phyloP scores from a whole-genome alignment of 179 eudicot genomes.

The Camellia oleifera region DNA sequence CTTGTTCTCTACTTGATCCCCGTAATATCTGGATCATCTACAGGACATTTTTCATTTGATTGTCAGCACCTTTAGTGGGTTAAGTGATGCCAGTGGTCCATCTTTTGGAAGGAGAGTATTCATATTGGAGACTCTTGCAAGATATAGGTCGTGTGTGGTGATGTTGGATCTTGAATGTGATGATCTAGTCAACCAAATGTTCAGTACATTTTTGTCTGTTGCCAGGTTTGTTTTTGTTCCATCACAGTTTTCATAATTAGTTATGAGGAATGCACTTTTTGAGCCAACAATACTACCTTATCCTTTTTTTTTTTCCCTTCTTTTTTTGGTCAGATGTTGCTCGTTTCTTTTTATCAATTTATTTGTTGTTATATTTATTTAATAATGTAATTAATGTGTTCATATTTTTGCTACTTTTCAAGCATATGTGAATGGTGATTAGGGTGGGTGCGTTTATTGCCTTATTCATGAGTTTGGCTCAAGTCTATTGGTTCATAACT shows the following conservation, averaged over 20 bases:
- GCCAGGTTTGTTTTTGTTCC: conserved; percentile 55
- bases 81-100: conserved; percentile 68
- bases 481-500: no score
- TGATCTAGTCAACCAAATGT: conserved; percentile 78
- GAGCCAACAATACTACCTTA: not conserved
- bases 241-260: not conserved
- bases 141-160: conserved; percentile 91
- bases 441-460: no score
- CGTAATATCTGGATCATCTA: conserved; percentile 4
- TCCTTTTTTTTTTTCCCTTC: not conserved
- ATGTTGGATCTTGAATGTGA: conserved; percentile 98
- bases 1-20: not conserved
- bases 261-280: not conserved
- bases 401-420: no score
- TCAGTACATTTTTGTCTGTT: conserved; percentile 67
- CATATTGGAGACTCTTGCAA: conserved; percentile 89
- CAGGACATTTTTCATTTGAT: conserved; percentile 84
- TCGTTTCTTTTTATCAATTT: not conserved
- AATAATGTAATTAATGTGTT: no score
- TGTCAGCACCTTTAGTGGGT: conserved; percentile 76
- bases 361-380: not conserved
- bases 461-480: no score
- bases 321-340: not conserved
- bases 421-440: no score
- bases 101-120: conserved; percentile 83